phyloP scores from a whole-genome alignment of 176 grass and related monocot species.

The Tillandsia leiboldiana region DNA sequence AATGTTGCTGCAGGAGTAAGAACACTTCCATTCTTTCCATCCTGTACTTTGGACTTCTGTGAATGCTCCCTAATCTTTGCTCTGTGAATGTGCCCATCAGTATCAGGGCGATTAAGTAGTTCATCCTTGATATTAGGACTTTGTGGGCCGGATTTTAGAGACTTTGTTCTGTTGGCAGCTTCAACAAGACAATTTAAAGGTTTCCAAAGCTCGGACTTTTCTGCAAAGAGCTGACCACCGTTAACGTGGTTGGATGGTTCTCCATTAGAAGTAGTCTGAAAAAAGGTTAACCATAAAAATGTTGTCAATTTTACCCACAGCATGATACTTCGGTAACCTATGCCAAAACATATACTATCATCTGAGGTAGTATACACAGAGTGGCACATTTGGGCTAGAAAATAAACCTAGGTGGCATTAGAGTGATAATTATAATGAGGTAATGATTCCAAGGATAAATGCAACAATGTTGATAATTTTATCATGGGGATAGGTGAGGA shows the following conservation, averaged over 20 bases:
- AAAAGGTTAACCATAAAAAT: conserved; percentile 8
- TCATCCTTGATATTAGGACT: conserved; percentile 42
- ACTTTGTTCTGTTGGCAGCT: conserved; percentile 68
- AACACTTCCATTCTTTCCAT: conserved; percentile 44
- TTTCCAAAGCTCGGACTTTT: conserved; percentile 66
- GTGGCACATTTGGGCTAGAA: background rate
- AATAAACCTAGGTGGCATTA: too few relatives aligned
- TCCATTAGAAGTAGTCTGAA: conserved; percentile 42
- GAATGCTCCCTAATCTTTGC: conserved; percentile 33
- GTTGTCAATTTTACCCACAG: background rate
- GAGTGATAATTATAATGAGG: too few relatives aligned
- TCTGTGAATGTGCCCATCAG: conserved; percentile 33
- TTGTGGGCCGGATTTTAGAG: conserved; percentile 38
- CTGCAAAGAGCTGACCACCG: conserved; percentile 27
- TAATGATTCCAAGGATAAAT: too few relatives aligned
- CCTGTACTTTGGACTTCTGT: conserved; percentile 36
- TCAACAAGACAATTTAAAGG: conserved; percentile 79
- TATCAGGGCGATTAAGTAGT: conserved; percentile 26
- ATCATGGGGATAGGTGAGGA: too few relatives aligned
- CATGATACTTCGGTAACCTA: background rate
- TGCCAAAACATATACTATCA: background rate
- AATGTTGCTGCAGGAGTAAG: conserved; percentile 5
- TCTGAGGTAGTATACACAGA: background rate
- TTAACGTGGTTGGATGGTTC: conserved; percentile 37
- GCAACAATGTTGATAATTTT: too few relatives aligned